Evolutionary conservation across 2,329 filamentous ascomycete genomes (phyloP), one percentile per base, ranked within the genome.

Genomic region (Aspergillus candidus): DNA sequence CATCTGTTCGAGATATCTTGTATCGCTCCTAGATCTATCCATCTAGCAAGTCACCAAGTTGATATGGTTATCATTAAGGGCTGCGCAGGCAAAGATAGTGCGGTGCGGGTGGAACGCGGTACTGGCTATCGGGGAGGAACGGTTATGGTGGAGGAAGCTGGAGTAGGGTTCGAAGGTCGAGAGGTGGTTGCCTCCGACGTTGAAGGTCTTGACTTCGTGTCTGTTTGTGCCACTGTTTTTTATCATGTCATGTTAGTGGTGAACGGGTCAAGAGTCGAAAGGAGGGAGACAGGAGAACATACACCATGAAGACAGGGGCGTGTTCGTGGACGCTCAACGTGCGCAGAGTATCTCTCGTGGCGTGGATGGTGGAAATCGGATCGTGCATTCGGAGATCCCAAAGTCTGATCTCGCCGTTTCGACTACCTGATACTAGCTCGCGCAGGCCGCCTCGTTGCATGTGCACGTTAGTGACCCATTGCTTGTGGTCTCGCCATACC

Each of bases 41-140:
- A 31, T 49, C 52, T 62, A 69, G 66, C 85, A 89, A 29, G 80
- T 82, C 60, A 91, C 94, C 22, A 97, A 75, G 63, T 94, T 96
- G 59, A 98, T 83, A 63, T 96, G 87, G 48, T 90, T 81, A 62
- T 96, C 90, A 44, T 89, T 87, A 35, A 88, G 77, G 4, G 89
- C 87, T 1, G 90, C 86, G 58, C 86, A 93, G 31, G 88, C 90
- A 49, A 98, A 77, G 66, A 96, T 83, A 70, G 94, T 90, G 41
- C 86, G 82, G 66, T 98, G 93, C 1, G 93, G 93, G 68, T 98
- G 93, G 73, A 97, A 98, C 0, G 90, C 86, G 7, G 91, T 95
- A 31, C 86, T 80, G 3, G 89, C 83, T 53, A 98, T 94, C 1
- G 93, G 86, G 6, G 83, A 80, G 45, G 84, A 83, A 40, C 87